Base-by-base conservation (phyloP, 257 asterid genomes). In the Solanum peruvianum region DNA sequence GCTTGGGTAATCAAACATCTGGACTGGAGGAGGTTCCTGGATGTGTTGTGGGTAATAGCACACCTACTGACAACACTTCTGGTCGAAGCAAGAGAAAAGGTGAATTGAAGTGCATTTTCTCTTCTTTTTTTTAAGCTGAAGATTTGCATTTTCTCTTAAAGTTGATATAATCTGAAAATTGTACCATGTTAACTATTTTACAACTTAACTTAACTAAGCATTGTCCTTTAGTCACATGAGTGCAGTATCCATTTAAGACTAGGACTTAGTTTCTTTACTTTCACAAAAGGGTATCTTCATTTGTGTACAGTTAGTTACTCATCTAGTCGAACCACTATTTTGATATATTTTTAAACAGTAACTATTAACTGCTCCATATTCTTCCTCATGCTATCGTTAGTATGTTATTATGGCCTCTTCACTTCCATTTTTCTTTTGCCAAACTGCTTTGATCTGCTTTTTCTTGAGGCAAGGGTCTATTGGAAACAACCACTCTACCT, bases 61-160 rank as follows among this genome's bases (percentile, higher is more conserved):
- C 87, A 66, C 86, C 88, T 35, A 83, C 27, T 81, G 84, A 73
- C 42, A 81, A 73, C 73, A 33, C 88, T 49, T 85, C 88, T 27
- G 67, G 69, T 86, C 73, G 84, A 60, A 82, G 39, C 80, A 86
- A 69, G 85, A 88, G 88, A 82, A 88, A 71, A 88, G 90, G 90
- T 88, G 56, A 80, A 70, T 73, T 44, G 9, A 49, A 49, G 45
- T 81, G 37, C 44, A 16, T 42, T n/a, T 76, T 25, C 83, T n/a
- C 60, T 41, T 76, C 45, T 41, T 41, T 41, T 41, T 41, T 41
- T 41, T 41, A 41, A 41, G 45, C 45, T 39, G 5, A 42, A 42
- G 60, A 37, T 37, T 37, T 76, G 25, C 35, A 11, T 49, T 29
- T 81, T 12, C 85, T 31, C 69, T 49, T 81, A 49, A 49, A 81